Conservation (phyloP, 78 protist species). For the Bigelowiella natans region DNA sequence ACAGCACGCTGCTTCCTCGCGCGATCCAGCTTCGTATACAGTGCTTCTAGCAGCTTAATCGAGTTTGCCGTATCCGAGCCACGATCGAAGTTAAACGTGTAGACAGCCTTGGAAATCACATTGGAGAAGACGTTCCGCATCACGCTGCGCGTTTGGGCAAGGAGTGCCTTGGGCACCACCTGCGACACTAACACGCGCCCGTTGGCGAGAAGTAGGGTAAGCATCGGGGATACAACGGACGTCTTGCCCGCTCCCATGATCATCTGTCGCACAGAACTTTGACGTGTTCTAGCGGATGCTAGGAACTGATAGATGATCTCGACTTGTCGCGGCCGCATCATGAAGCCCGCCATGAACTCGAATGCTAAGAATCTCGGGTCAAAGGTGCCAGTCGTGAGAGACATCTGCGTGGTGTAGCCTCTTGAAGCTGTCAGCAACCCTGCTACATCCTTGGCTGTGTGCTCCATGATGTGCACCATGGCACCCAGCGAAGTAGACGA, state of each 20-base stretch:
- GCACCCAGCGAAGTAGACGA: neutral
- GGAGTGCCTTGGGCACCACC: constrained; percentile 52
- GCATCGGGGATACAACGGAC: constrained; percentile 50
- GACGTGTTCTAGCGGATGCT: neutral
- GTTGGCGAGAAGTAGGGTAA: constrained; percentile 42
- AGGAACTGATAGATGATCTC: constrained; percentile 28
- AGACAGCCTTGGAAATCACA: constrained; percentile 46
- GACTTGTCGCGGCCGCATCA: constrained; percentile 25
- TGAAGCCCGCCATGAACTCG: constrained; percentile 5
- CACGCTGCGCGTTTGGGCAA: constrained; percentile 44
- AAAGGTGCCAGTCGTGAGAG: no score
- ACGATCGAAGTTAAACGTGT: constrained; percentile 48
- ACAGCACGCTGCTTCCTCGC: constrained; percentile 1
- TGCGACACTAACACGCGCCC: constrained; percentile 36
- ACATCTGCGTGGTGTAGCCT: neutral
- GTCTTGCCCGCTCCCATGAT: constrained; percentile 66
- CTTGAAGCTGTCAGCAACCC: neutral
- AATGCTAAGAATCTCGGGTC: constrained; percentile 20
- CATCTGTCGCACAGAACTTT: constrained; percentile 34
- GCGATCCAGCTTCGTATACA: constrained; percentile 12
- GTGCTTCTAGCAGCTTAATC: neutral
- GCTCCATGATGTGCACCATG: neutral
- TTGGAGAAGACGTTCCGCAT: constrained; percentile 43
- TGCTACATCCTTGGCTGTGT: neutral
- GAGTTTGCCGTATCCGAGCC: neutral